A percentile compares a stretch with the other conserved stretches of the same genome.
These are phyloP conservation scores for Trichoderma sp. DNA, from an alignment of 2,329 filamentous ascomycete genomes.

Conservation along the genomic window DNA sequence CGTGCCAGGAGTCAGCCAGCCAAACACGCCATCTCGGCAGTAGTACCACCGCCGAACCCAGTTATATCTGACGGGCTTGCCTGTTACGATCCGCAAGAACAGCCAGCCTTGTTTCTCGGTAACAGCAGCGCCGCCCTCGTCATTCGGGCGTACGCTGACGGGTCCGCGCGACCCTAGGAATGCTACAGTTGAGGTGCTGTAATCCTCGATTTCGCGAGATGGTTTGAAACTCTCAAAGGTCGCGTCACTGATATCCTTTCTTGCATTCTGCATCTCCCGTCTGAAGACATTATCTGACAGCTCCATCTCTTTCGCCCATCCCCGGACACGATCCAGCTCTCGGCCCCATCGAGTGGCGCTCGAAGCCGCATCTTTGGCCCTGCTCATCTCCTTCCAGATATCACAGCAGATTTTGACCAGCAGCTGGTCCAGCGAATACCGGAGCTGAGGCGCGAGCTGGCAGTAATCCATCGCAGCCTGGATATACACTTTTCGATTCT, in stretches of 20 bases:
- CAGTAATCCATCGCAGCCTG: slow-evolving; percentile 94
- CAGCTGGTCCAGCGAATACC: slow-evolving; percentile 80
- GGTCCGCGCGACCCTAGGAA: slow-evolving; percentile 75
- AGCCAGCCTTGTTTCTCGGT: slow-evolving; percentile 94
- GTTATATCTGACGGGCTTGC: slow-evolving; percentile 84
- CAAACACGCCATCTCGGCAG: slow-evolving; percentile 92
- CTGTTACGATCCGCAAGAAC: slow-evolving; percentile 76
- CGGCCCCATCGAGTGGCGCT: slow-evolving; percentile 67
- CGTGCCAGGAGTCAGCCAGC: slow-evolving; percentile 82
- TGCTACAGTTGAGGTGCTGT: slow-evolving; percentile 85
- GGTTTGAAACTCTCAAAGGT: slow-evolving; percentile 73
- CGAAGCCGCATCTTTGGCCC: slow-evolving; percentile 65
- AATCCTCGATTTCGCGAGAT: slow-evolving; percentile 90
- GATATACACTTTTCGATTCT: slow-evolving; percentile 86
- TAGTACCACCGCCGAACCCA: slow-evolving; percentile 97
- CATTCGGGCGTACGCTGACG: slow-evolving; percentile 60
- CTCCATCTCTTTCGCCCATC: slow-evolving; percentile 95
- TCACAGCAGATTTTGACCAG: slow-evolving; percentile 83
- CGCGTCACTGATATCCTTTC: slow-evolving; percentile 78
- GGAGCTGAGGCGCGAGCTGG: slow-evolving; percentile 80
- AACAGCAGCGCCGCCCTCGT: slow-evolving; percentile 51
- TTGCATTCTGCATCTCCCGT: slow-evolving; percentile 74
- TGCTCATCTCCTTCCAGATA: slow-evolving; percentile 83
- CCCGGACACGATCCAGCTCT: slow-evolving; percentile 89
- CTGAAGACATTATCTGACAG: slow-evolving; percentile 80